Conservation (phyloP, 805 yeast genomes). For the Yarrowia divulgata region DNA sequence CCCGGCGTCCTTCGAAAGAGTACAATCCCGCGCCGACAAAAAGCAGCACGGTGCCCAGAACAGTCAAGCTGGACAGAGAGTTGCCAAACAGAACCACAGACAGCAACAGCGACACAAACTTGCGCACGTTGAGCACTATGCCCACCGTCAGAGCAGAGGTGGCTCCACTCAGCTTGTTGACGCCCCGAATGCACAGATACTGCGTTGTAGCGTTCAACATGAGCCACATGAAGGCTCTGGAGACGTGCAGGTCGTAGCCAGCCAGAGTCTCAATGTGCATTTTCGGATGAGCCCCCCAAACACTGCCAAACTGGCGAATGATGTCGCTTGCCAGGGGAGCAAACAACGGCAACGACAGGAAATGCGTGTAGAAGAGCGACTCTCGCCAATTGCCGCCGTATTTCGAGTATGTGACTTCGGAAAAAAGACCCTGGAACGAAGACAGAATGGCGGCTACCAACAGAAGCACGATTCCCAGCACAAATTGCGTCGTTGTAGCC, state of each 20-base stretch:
- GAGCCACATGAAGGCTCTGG: slow-evolving; percentile 50
- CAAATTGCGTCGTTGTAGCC: slow-evolving; percentile 42
- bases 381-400: slow-evolving; percentile 71
- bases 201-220: slow-evolving; percentile 61
- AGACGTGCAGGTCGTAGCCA: slow-evolving; percentile 39
- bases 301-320: slow-evolving; percentile 47
- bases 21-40: slow-evolving; percentile 58
- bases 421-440: slow-evolving; percentile 65
- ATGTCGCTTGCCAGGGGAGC: slow-evolving; percentile 51
- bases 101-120: slow-evolving; percentile 64
- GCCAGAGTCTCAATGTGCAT: neutral
- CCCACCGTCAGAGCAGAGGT: slow-evolving; percentile 70
- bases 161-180: slow-evolving; percentile 63
- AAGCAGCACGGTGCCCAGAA: slow-evolving; percentile 60
- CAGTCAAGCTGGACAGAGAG: slow-evolving; percentile 52
- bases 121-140: slow-evolving; percentile 65
- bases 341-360: slow-evolving; percentile 63
- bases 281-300: slow-evolving; percentile 34
- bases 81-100: slow-evolving; percentile 64
- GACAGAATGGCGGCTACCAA: slow-evolving; percentile 59
- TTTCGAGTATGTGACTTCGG: slow-evolving; percentile 57
- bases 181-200: slow-evolving; percentile 70
- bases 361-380: slow-evolving; percentile 65
- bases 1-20: slow-evolving; percentile 15
- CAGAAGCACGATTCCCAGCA: slow-evolving; percentile 55